Conservation (phyloP, 768 basidiomycete species). For the Clathrus columnatus region DNA sequence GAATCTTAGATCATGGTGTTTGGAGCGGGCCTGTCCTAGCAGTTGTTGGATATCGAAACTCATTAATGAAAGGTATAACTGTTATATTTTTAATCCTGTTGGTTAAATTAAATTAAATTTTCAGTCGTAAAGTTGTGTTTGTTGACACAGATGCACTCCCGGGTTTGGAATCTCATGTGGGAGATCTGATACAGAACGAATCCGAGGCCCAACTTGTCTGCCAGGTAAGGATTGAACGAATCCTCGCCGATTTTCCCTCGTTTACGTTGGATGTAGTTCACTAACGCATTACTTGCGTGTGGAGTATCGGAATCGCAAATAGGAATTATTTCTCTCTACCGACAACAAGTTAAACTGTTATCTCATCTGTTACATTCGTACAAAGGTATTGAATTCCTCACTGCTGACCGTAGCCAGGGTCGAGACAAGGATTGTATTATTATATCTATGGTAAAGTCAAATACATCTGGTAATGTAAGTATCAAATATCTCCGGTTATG, state of each 20-base stretch:
- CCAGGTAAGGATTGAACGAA: conserved; percentile 23
- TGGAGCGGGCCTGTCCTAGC: conserved; percentile 21
- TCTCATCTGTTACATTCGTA: conserved; percentile 49
- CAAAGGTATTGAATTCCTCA: conserved; percentile 70
- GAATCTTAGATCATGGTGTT: conserved; percentile 39
- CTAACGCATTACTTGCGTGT: conserved; percentile 51
- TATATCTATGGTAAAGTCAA: conserved; percentile 87
- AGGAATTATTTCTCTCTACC: conserved; percentile 85
- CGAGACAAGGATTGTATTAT: conserved; percentile 93
- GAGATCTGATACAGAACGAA: conserved; percentile 86
- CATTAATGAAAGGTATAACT: conserved; percentile 50
- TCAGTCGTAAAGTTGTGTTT: conserved; percentile 80
- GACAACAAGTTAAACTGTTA: conserved; percentile 91
- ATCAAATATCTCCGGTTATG: conserved; percentile 1
- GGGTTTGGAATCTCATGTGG: conserved; percentile 70
- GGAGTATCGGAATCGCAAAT: conserved; percentile 67
- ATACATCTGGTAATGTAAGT: conserved; percentile 64
- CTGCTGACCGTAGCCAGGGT: conserved; percentile 90
- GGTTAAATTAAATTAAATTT: background rate
- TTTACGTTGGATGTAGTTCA: conserved; percentile 56
- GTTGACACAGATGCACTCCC: conserved; percentile 86
- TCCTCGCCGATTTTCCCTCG: conserved; percentile 4
- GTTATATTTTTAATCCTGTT: background rate
- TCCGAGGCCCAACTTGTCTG: conserved; percentile 51
- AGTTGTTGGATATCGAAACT: conserved; percentile 68